phyloP scores from a whole-genome alignment of 768 basidiomycete species.

The Pholiota molesta region DNA sequence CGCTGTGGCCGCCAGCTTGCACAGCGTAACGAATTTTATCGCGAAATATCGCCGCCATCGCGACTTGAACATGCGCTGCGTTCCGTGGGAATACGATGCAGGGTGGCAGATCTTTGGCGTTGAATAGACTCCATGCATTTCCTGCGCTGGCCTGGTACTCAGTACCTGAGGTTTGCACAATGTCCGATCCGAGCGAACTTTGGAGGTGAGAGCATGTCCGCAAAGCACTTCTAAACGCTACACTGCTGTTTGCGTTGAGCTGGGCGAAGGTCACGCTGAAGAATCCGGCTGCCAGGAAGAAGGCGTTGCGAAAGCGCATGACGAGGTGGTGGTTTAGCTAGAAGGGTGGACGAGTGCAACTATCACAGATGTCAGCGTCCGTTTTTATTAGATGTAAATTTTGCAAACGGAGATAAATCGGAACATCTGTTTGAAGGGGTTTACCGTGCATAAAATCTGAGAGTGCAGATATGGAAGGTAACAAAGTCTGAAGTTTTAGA shows the following conservation, averaged over 20 bases:
- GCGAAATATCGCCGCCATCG: constrained; percentile 40
- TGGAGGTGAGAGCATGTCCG: constrained; percentile 26
- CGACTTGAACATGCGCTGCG: constrained; percentile 35
- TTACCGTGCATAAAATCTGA: neutral
- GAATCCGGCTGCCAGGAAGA: constrained; percentile 17
- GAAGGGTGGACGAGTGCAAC: constrained; percentile 10
- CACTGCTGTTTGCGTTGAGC: constrained; percentile 9
- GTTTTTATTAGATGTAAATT: constrained; percentile 23
- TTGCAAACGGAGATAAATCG: constrained; percentile 24
- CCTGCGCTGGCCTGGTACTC: constrained; percentile 23
- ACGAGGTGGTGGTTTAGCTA: constrained; percentile 17
- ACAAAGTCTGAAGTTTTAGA: neutral
- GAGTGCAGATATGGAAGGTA: constrained; percentile 3
- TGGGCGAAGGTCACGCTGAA: constrained; percentile 15
- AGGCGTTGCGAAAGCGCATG: constrained; percentile 23
- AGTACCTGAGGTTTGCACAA: constrained; percentile 26
- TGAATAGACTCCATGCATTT: constrained; percentile 38
- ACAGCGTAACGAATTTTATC: constrained; percentile 41
- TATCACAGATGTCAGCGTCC: constrained; percentile 11
- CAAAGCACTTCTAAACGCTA: constrained; percentile 13
- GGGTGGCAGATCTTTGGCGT: constrained; percentile 32
- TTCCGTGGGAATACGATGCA: constrained; percentile 40
- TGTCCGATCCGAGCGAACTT: constrained; percentile 22
- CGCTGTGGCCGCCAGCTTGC: constrained; percentile 44
- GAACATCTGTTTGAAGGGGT: constrained; percentile 12